Evolutionary conservation across 1,139 yeast genomes (phyloP), one percentile per base, ranked within the genome.

Genomic region (Candida sanyaensis): DNA sequence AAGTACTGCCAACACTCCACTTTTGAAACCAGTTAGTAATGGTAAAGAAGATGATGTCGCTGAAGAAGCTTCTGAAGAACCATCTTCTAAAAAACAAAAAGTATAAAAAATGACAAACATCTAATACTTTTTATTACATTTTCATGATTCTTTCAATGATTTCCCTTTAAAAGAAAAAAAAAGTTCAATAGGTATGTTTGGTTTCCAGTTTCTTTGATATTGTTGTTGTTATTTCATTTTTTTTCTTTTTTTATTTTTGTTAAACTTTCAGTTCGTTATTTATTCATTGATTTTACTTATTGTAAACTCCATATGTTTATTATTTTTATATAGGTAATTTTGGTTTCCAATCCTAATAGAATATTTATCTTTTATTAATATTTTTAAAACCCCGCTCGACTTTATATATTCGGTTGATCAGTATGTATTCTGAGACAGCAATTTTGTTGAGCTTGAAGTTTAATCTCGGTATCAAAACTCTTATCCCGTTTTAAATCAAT

Each of bases 71-170:
- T 40, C 43, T 34, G 67, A 57, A 24, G 73, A 67, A 57, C 75
- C 75, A 43, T 66, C 60, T 43, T 47, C 68, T 31, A 73, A 72
- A 59, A 73, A 65, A 59, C 72, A 68, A 62, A 72, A 70, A 50
- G 43, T 48, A 34, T 41, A 34, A 36, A n/a, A 9, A 23, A n/a
- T 17, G 11, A 5, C 23, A 26, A 21, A 21, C 6, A 34, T 5
- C 4, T 10, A 11, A 30, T 9, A 30, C 13, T 30, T 30, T 9
- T n/a, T 17, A n/a, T 34, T 26, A 26, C 9, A 26, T 26, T 17
- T 36, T 36, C 39, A 36, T 26, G 39, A 36, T 36, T 36, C 29
- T 32, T 21, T 10, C 12, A 12, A 13, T 9, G 11, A 13, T 12
- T 17, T 17, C 3, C 21, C 3, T 17, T 17, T 24, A 13, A 37